Base-by-base conservation (phyloP, 2,329 filamentous ascomycete genomes). In the Aspergillus pseudoviridinutans region DNA sequence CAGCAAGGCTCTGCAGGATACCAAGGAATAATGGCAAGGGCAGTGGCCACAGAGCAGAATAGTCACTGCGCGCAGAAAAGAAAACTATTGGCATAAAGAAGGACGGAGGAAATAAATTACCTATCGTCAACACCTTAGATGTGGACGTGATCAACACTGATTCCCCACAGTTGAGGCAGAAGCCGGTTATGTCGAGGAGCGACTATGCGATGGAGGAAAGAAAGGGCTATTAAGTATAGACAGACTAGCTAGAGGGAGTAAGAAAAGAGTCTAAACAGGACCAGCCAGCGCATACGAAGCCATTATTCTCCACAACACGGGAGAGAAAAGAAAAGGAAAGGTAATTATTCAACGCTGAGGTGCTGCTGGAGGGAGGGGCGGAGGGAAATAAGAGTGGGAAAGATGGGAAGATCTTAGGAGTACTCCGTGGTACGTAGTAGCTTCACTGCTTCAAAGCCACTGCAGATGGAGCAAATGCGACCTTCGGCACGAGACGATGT, bases 401-500 rank as follows among this genome's bases (percentile, higher is more conserved):
- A 53, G 32, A 53, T 53, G 17, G 17, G 38, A 50, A 52, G 41
- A 55, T n/a, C 44, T 20, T 49, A 52, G 32, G 49, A 52, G 38
- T 20, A 22, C 22, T 22, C 22, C 22, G 22, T 22, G n/a, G 38
- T 25, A 24, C 42, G n/a, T 46, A 38, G 51, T 27, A 49, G 51
- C 35, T 42, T 42, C n/a, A 53, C 41, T 51, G 38, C 51, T 46
- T 49, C 52, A 52, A 54, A 54, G 53, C 56, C 55, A 57, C 54
- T 63, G 49, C 54, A n/a, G 57, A 61, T 51, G 57, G 57, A 65
- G 61, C 56, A 35, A 58, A 71, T 72, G 69, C 66, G 69, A 72
- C 70, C 70, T 69, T 71, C 64, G 66, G 62, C 66, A 66, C 59
- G 64, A 70, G 65, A 60, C 69, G 66, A 73, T 73, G 68, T 64